Conservation (phyloP, 2,329 filamentous ascomycete species). For the Colletotrichum liriopes region DNA sequence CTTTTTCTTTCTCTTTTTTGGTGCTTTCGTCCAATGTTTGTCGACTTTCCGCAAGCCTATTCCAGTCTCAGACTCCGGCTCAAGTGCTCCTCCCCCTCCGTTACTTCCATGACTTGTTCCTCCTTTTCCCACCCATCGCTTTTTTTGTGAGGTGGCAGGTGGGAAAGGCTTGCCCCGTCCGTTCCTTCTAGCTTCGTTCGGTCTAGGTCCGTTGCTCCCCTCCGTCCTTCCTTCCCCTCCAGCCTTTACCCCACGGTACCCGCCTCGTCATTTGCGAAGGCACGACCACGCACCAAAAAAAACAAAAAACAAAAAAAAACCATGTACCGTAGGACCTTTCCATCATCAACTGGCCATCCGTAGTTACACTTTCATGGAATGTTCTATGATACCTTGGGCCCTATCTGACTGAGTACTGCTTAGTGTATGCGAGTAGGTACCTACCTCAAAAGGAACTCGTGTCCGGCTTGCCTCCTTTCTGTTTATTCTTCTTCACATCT, state of each 20-base stretch:
- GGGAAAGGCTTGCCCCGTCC: conserved; percentile 9
- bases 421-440: neutral
- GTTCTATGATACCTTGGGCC: neutral
- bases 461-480: neutral
- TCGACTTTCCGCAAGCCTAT: too few relatives aligned
- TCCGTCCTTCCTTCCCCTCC: neutral
- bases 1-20: neutral
- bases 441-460: neutral
- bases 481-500: neutral
- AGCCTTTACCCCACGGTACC: conserved; percentile 27
- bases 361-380: neutral
- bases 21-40: conserved; percentile 32
- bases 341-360: neutral
- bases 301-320: too few relatives aligned
- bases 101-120: neutral
- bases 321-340: neutral
- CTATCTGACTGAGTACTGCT: neutral
- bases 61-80: neutral
- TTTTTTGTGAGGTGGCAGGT: conserved; percentile 36
- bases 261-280: conserved; percentile 10
- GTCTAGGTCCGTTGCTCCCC: conserved; percentile 18
- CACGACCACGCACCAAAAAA: neutral
- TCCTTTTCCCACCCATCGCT: neutral
- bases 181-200: conserved; percentile 22
- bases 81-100: neutral